Base-by-base conservation (phyloP, 352 stramenopile genomes). In the Phytopythium mirpurense region DNA sequence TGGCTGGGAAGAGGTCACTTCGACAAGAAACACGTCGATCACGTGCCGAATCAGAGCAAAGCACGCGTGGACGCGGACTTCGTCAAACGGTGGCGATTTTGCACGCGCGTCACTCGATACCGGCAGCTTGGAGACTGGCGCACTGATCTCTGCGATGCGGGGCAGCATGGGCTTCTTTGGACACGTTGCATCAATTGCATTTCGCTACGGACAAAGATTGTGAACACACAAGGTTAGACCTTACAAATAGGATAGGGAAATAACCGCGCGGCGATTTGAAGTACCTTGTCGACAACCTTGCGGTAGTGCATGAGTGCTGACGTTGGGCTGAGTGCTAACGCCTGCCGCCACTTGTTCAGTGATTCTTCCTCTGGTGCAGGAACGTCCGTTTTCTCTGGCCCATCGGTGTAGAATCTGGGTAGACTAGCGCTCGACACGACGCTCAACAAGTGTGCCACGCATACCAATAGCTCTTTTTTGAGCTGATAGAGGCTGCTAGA, bases 401-500 rank as follows among this genome's bases (percentile, higher is more conserved):
- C 26, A 47, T 26, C 56, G 3, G 59, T 54, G 35, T 83, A 89
- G 51, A 86, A 83, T 34, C 56, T 63, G 1, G 58, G 56, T 7
- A 90, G 45, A 16, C 79, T 67, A 21, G 51, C 27, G 1, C 48
- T 68, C 9, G 76, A 83, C 15, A 90, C 74, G 31, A 66, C 83
- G 57, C 68, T 81, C 12, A 90, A 59, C 27, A 90, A 53, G 44
- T 90, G 77, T 2, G 61, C 70, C 5, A 87, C 64, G 27, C 74
- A 90, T n/a, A 82, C 58, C 29, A 88, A 56, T 41, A 88, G 55
- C 49, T 90, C 79, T 44, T 83, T 86, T 31, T 73, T 63, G 3
- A 87, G 65, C 37, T 81, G 65, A 26, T 60, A 54, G 2, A 46
- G 34, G 8, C 59, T 51, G 44, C 18, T 65, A 5, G 62, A 38